Conservation (phyloP, 345 rosid genomes). For the Aethionema arabicum region DNA sequence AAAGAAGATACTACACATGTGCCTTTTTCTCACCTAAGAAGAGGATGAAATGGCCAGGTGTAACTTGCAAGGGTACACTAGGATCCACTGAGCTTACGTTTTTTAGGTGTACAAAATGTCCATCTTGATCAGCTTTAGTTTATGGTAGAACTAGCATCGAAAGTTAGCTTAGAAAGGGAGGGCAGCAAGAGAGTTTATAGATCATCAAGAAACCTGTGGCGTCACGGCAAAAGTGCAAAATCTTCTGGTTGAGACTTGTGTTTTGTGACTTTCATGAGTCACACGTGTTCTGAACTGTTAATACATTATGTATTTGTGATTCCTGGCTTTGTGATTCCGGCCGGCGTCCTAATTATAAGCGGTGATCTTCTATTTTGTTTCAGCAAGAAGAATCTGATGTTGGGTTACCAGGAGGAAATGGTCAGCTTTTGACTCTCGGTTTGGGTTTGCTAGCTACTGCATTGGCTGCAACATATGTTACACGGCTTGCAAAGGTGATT, state of each 20-base stretch:
- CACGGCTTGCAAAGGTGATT: constrained; percentile 84
- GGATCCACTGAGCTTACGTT: constrained; percentile 19
- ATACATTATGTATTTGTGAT: too few species aligned
- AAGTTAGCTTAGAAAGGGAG: constrained; percentile 15
- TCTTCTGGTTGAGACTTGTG: not conserved
- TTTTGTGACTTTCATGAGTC: not conserved
- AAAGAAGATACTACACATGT: not conserved
- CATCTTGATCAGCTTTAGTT: constrained; percentile 5
- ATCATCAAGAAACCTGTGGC: constrained; percentile 1
- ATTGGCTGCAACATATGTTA: constrained; percentile 81
- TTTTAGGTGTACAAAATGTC: constrained; percentile 8
- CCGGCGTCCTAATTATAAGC: constrained; percentile 1
- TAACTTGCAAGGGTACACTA: constrained; percentile 6
- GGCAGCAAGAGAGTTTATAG: not conserved
- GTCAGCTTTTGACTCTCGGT: constrained; percentile 79
- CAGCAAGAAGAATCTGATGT: constrained; percentile 90
- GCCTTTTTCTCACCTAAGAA: constrained; percentile 2
- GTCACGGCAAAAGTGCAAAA: not conserved
- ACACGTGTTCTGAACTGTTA: constrained; percentile 4
- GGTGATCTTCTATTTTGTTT: constrained; percentile 24
- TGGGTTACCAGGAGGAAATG: constrained; percentile 69
- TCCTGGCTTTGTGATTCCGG: not conserved
- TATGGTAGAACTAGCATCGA: constrained; percentile 4
- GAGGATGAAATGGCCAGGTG: not conserved
- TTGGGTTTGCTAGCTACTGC: constrained; percentile 80